Base-by-base conservation (phyloP, 148 eudicot genomes). In the Pouteria glomerata region DNA sequence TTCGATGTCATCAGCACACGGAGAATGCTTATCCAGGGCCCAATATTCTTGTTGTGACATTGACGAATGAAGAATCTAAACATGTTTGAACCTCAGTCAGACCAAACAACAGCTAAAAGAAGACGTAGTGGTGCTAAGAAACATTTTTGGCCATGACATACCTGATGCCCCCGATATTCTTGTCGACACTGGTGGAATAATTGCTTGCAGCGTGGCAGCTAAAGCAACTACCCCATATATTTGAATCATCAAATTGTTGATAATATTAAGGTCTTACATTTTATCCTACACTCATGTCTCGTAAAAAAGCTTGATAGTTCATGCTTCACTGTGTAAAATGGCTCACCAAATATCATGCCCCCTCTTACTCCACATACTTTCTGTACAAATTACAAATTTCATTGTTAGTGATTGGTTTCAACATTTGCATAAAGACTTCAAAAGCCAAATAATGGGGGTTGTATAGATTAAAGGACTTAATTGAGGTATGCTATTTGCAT, bases 141-240 rank as follows among this genome's bases (percentile, higher is more conserved):
- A 87, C 76, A 90, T 90, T 90, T 90, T 90, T 64, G 98, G 98
- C 29, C 77, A 87, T 42, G 78, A 86, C 57, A 87, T 90, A 77
- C 98, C 95, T 3, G 84, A 89, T 63, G 98, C 95, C 64, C 82
- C 73, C 2, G 85, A 87, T 78, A 87, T 93, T 42, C 87, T 93
- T 13, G 98, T 93, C 68, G 92, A 41, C 94, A 88, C 47, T 93
- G 98, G 97, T 90, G 90, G 90, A 90, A 76, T 66, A 86, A 90
- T 65, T 85, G 97, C 24, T 90, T 90, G 85, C 95, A 93, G 78
- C 88, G 84, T 63, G 95, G 97, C 3, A 89, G 95, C 55, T 93
- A 89, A 57, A 90, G 90, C 79, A 89, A 90, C 69, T 90, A 85
- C 80, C 97, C 97, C 8, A 82, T 90, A 41, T 73, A 80, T 51